Conservation (phyloP, 108 stramenopile genomes). For the Cyclotella sp. region DNA sequence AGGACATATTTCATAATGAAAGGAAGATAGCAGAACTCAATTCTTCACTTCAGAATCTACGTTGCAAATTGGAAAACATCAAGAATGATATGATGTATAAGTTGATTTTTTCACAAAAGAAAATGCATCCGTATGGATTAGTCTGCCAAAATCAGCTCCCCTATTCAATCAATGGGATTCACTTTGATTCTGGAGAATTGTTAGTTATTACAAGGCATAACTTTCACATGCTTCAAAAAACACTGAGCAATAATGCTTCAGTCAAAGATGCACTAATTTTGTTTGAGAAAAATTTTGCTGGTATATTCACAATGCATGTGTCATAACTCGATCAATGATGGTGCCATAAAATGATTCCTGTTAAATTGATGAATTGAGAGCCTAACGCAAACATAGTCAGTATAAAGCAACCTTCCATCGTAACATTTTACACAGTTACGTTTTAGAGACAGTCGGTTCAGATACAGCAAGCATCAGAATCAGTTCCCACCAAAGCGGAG, state of each 20-base stretch:
- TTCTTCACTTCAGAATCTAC: conserved; percentile 5
- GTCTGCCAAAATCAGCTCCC: conserved; percentile 34
- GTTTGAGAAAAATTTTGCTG: background rate
- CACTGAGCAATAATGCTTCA: background rate
- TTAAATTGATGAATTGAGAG: too few relatives aligned
- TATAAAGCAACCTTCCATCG: too few relatives aligned
- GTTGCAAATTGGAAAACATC: background rate
- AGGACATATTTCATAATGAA: background rate
- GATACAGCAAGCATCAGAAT: too few relatives aligned
- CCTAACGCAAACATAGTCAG: too few relatives aligned
- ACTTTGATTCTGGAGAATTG: background rate
- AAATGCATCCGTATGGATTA: conserved; percentile 39
- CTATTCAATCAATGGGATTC: conserved; percentile 41
- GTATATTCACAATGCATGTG: background rate
- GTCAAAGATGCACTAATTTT: background rate
- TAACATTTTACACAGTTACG: too few relatives aligned
- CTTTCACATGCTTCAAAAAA: conserved; percentile 4
- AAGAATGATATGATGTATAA: background rate
- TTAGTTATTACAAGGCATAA: background rate
- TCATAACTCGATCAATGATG: background rate
- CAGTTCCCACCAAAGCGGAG: too few relatives aligned
- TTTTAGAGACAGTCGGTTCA: too few relatives aligned
- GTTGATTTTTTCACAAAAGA: conserved; percentile 15
- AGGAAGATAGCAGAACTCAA: conserved; percentile 23
- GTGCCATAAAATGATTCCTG: background rate